Evolutionary conservation across 202 grass and related monocot species (phyloP), one percentile per base, ranked within the genome.

Genomic region (Elaeis oleifera): DNA sequence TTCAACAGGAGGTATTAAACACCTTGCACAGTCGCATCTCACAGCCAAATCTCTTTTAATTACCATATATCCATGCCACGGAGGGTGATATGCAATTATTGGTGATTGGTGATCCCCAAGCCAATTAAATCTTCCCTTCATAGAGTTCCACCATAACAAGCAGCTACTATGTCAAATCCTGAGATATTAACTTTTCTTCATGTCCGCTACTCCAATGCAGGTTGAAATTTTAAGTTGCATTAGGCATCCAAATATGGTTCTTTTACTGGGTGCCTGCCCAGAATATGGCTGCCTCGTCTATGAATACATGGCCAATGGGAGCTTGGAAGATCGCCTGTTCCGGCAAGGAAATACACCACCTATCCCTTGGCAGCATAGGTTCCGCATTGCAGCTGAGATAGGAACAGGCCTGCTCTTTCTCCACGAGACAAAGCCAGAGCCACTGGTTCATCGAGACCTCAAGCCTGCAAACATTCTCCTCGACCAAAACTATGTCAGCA

Each of bases 381-480:
- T 65, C 36, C 48, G 49, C 16, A 65, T 65, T 26, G 62, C 62
- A 2, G 48, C 48, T 4, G 62, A 65, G 62, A 52, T 65, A 5
- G 49, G 62, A 49, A 51, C 48, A 9, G 62, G 49, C 22, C 62
- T 65, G 4, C 62, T 65, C 62, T 65, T 65, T 25, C 22, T 65
- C 14, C 62, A 65, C 15, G 23, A 65, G 22, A 65, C 48, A 13
- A 65, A 65, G 17, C 62, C 62, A 4, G 62, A 65, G 14, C 62
- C 62, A 7, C 49, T 65, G 1, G 62, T 65, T 8, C 62, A 65
- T 4, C 16, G 62, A 51, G 62, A 65, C 22, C 62, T 65, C 6
- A 65, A 65, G 62, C 62, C 62, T 1, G 49, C 48, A 26, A 65
- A 65, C 22, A 65, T 65, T 19, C 62, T 65, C 62, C 62, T 65